Evolutionary conservation across 1,284 basidiomycete species (phyloP), one percentile per base, ranked within the genome.

Genomic region (Cutaneotrichosporon sp.): DNA sequence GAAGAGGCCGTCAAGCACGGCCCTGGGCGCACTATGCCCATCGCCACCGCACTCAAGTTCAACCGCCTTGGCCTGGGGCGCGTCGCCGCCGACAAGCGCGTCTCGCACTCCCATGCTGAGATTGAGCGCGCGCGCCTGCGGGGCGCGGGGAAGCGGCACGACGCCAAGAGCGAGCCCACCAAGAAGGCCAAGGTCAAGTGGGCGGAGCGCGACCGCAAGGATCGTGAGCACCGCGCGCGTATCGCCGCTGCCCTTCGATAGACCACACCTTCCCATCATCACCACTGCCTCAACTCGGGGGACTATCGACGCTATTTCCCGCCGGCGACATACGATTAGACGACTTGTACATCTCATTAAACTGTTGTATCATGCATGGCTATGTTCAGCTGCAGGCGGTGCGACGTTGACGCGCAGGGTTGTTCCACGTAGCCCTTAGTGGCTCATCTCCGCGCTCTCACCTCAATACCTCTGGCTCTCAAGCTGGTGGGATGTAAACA

Each of bases 31-130:
- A 74, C 71, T 10, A 67, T 68, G 10, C 77, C 77, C 1, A 66
- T 79, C 33, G 66, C 75, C 0, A 79, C 77, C 0, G 60, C 68
- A 0, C 70, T 79, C 53, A 79, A 79, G 65, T 67, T 77, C 42
- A 75, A 79, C 66, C 63, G 71, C 8, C 64, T 71, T 16, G 77
- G 77, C 2, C 54, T 79, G 4, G 77, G 77, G 10, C 57, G 56
- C 45, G 36, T 22, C 1, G 24, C 52, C 8, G 45, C 54, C 31
- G 62, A 66, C 46, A 67, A 67, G 42, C 69, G 70, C 25, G 71
- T 79, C 10, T 77, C 77, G 14, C 77, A 79, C 63, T 68, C 69
- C 4, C 51, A 56, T 2, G 56, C 66, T 22, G 75, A 79, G 62
- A 79, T 79, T 46, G 51, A 59, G n/a, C 57, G 63, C 11, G 74